A percentile compares a stretch with the other conserved stretches of the same genome.
Evolutionary conservation across 768 basidiomycete genomes (phyloP).

Genomic region (Collybia nuda): DNA sequence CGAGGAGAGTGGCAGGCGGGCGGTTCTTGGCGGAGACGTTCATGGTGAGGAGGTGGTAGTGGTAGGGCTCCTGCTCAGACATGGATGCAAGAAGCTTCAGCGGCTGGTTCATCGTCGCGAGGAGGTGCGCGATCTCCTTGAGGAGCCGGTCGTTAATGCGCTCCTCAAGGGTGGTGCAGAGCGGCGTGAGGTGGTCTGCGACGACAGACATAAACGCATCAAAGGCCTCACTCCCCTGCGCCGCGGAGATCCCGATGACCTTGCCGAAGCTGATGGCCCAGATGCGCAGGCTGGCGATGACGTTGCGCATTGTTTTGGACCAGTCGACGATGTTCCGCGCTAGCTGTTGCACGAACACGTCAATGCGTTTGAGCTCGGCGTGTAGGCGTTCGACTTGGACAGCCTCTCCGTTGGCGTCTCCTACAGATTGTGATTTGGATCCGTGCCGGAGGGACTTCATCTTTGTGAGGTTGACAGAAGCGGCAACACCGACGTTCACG

Average conservation of each 20-base stretch:
- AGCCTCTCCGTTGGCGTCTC: slow-evolving; percentile 38
- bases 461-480: slow-evolving; percentile 55
- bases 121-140: slow-evolving; percentile 54
- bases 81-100: slow-evolving; percentile 68
- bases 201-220: slow-evolving; percentile 69
- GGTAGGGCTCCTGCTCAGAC: slow-evolving; percentile 72
- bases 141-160: slow-evolving; percentile 55
- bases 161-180: slow-evolving; percentile 51
- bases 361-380: slow-evolving; percentile 53
- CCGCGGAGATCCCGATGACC: slow-evolving; percentile 60
- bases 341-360: slow-evolving; percentile 59
- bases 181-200: slow-evolving; percentile 48
- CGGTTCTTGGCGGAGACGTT: slow-evolving; percentile 61
- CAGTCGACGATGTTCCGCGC: slow-evolving; percentile 65
- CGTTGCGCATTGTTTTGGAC: slow-evolving; percentile 49
- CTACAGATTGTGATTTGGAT: background rate
- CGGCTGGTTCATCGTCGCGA: slow-evolving; percentile 61
- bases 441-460: slow-evolving; percentile 54
- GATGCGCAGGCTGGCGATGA: slow-evolving; percentile 47
- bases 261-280: slow-evolving; percentile 70
- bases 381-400: slow-evolving; percentile 55
- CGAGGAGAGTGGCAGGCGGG: slow-evolving; percentile 64
- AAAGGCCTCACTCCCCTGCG: slow-evolving; percentile 58
- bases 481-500: slow-evolving; percentile 44
- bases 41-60: slow-evolving; percentile 68